These are phyloP conservation scores for Boletus rufocinnamomeus DNA, from an alignment of 768 basidiomycete genomes.

Conservation along the genomic window DNA sequence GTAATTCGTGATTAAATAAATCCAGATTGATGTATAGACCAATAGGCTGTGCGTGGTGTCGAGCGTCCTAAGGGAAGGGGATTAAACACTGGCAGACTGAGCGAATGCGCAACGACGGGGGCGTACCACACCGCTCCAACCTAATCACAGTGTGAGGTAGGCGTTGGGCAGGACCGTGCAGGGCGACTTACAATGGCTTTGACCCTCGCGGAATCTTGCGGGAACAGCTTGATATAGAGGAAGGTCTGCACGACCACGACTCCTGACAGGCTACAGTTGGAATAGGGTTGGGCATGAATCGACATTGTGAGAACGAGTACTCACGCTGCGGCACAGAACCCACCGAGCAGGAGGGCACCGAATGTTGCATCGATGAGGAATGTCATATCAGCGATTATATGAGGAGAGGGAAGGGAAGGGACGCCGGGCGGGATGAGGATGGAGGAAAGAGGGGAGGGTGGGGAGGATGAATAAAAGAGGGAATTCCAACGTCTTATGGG, in stretches of 20 bases:
- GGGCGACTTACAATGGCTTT: slow-evolving; percentile 26
- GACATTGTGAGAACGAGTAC: neutral
- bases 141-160: slow-evolving; percentile 10
- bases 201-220: slow-evolving; percentile 20
- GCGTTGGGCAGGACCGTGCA: neutral
- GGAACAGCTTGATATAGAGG: slow-evolving; percentile 34
- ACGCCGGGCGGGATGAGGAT: neutral
- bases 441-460: neutral
- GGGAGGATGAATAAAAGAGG: neutral
- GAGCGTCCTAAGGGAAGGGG: slow-evolving; percentile 24
- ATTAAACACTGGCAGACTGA: neutral
- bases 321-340: slow-evolving; percentile 33
- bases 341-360: slow-evolving; percentile 34
- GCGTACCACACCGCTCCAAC: slow-evolving; percentile 32
- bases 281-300: neutral
- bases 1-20: slow-evolving; percentile 46
- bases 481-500: slow-evolving; percentile 1
- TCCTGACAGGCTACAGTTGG: slow-evolving; percentile 29
- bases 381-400: slow-evolving; percentile 9
- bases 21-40: slow-evolving; percentile 44
- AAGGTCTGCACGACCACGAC: slow-evolving; percentile 30
- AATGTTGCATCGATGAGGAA: slow-evolving; percentile 20
- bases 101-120: neutral
- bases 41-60: slow-evolving; percentile 45
- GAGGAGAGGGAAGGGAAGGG: neutral